Evolutionary conservation across 192 early-diverging fungal genomes (phyloP), one percentile per base, ranked within the genome.

Genomic region (Coemansia sp.): DNA sequence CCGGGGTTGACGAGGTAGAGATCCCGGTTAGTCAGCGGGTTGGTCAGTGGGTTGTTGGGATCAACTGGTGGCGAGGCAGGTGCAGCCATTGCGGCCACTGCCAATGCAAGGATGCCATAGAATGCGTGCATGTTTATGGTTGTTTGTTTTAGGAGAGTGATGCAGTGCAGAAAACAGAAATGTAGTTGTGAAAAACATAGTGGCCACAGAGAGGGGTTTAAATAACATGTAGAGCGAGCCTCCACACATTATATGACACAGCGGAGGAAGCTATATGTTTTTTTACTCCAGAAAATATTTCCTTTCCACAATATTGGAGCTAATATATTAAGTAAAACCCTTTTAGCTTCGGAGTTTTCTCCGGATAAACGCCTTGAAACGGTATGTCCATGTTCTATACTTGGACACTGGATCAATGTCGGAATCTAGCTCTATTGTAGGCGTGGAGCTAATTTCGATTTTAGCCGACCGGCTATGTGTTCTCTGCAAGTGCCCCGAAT

Each of bases 1-100:
- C 20, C 35, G 7, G 65, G 72, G 49, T 76, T 76, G 38, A 56
- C 58, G 8, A 76, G 48, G 12, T 55, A 47, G n/a, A 76, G 72
- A 41, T 76, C 66, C 42, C 49, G 52, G 66, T 76, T 76, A 40
- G 62, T 65, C 40, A 55, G 58, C 0, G 72, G 72, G 45, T 76
- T 76, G 49, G 66, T 76, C 36, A 69, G 50, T 1, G 72, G 65
- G 62, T 76, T 76, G 58, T 69, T 57, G 13, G 66, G 62, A 39
- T 76, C 66, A 19, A 76, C 56, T 14, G 72, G 72, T n/a, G 72
- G 58, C 9, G 62, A 23, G 14, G 72, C 72, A 8, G 67, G 35
- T 6, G 72, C 65, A 14, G 61, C 63, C 43, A 51, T 50, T 2
- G 72, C 55, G 46, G 59, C 55, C 37, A 55, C 57, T 26, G 58